Evolutionary conservation across 345 rosid genomes (phyloP).

Genomic region (Syzygium jambos): DNA sequence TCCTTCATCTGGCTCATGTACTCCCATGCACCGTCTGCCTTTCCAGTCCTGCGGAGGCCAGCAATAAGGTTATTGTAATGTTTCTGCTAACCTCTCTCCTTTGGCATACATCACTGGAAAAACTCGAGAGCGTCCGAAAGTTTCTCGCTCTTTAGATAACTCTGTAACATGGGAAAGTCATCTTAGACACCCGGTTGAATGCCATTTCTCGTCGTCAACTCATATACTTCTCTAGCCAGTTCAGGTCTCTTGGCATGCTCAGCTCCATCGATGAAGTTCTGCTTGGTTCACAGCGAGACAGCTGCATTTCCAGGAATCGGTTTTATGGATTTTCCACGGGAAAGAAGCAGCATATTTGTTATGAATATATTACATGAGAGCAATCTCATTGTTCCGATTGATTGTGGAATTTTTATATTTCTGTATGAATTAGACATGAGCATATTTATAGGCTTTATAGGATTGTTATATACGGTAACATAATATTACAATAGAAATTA

Average conservation of each 20-base stretch:
- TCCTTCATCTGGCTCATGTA: constrained; percentile 37
- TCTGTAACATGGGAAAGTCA: constrained; percentile 39
- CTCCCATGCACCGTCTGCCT: constrained; percentile 34
- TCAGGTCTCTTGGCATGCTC: constrained; percentile 60
- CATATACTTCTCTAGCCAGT: constrained; percentile 55
- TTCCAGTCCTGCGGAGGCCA: constrained; percentile 50
- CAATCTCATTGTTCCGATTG: too few species aligned
- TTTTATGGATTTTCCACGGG: constrained; percentile 31
- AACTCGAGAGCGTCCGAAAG: constrained; percentile 49
- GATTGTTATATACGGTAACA: too few species aligned
- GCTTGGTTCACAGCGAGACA: constrained; percentile 27
- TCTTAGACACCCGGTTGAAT: constrained; percentile 28
- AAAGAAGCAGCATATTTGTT: constrained; percentile 17
- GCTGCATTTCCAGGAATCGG: constrained; percentile 41
- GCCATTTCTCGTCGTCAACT: constrained; percentile 51
- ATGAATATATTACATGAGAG: too few species aligned
- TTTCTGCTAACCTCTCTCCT: constrained; percentile 20
- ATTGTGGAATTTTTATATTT: too few species aligned
- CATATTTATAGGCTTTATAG: too few species aligned
- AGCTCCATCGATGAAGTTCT: constrained; percentile 66
- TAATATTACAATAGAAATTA: too few species aligned
- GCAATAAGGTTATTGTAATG: constrained; percentile 36
- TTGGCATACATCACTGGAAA: constrained; percentile 28
- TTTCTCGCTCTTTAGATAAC: constrained; percentile 49
- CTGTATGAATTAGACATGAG: too few species aligned